Evolutionary conservation across 2,329 filamentous ascomycete genomes (phyloP).

Genomic region (Diatrype stigma): DNA sequence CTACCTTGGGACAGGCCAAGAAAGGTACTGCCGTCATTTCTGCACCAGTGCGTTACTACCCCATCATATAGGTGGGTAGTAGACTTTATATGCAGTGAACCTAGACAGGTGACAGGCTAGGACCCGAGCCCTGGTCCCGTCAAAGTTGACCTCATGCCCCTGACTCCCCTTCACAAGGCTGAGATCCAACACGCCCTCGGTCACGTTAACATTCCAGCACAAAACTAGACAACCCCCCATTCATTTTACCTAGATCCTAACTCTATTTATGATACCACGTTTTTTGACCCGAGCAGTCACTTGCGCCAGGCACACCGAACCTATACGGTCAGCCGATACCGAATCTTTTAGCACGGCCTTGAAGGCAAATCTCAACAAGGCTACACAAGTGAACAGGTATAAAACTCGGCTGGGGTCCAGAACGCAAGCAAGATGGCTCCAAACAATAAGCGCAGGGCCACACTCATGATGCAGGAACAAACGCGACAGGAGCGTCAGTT

Average conservation of each 20-base stretch:
- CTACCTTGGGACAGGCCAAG: background rate
- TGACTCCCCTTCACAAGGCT: background rate
- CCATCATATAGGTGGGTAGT: background rate
- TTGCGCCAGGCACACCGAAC: constrained; percentile 3
- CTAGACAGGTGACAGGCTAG: background rate
- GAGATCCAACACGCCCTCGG: background rate
- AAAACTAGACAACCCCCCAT: background rate
- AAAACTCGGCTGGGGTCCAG: background rate
- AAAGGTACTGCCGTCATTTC: background rate
- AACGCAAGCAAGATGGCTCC: constrained; percentile 14
- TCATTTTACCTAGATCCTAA: background rate
- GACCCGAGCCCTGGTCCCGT: background rate
- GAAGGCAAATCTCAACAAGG: background rate
- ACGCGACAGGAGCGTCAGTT: constrained; percentile 48
- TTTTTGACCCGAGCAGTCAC: background rate
- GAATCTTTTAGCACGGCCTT: background rate
- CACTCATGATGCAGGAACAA: constrained; percentile 43
- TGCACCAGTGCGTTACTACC: background rate
- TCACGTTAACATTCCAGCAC: background rate
- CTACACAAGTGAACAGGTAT: background rate
- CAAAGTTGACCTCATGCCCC: background rate
- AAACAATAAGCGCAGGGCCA: constrained; percentile 13
- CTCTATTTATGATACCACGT: background rate
- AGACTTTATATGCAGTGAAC: no score
- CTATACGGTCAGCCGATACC: background rate